Base-by-base conservation (phyloP, 352 stramenopile species). In the Phytopythium vexans region DNA sequence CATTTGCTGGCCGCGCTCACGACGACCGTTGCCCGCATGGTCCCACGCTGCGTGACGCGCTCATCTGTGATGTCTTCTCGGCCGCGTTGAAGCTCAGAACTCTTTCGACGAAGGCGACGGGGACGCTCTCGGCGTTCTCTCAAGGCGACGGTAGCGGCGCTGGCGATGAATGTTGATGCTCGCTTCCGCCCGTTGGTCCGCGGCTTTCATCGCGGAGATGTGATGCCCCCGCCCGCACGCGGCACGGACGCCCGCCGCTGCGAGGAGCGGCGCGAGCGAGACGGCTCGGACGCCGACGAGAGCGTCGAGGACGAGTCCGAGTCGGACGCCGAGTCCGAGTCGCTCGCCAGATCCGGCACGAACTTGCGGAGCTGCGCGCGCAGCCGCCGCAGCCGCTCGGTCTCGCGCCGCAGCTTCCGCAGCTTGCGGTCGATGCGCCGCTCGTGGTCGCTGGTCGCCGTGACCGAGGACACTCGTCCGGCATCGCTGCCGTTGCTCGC, bases 281-380 rank as follows among this genome's bases (percentile, higher is more conserved):
- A 27, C 21, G 21, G 3, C n/a, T 44, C 65, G 2, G 51, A 44
- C n/a, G 52, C 55, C 15, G 61, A 64, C 40, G 57, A 58, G 15
- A 48, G 36, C 16, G 66, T 64, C 21, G 59, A 61, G 32, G 58
- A 74, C 7, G 74, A 62, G 43, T 73, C 21, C 51, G 69, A 80
- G 38, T 75, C 72, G 14, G 50, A 56, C 15, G 66, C 67, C 15
- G 69, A 78, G 21, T 72, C 68, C 40, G 68, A 72, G 41, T 74
- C 68, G 37, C 51, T 67, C 45, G 68, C 58, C 48, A 82, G 44
- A 34, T 82, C 72, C 27, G 72, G 69, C 6, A 82, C 68, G 46
- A 76, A 79, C 37, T 82, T 68, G 47, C 76, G 74, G 41, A 82
- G 54, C 55, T 80, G 67, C n/a, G 32, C 31, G 49, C 65, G 68